Conservation (phyloP, 2,329 filamentous ascomycete genomes). For the Lecanosticta acicola region DNA sequence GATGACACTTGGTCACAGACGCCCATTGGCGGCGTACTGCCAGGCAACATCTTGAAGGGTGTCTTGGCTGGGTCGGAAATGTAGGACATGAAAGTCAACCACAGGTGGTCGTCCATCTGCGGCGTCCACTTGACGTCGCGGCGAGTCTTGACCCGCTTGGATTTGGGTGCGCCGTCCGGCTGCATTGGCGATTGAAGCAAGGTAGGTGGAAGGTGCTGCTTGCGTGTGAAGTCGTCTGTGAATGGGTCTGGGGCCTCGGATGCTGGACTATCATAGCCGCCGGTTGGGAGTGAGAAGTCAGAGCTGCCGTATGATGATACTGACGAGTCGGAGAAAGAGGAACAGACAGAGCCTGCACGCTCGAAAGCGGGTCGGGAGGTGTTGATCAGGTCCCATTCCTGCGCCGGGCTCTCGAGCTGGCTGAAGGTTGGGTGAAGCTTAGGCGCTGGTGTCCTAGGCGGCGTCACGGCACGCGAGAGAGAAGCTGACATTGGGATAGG, state of each 20-base stretch:
- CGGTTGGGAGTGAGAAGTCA: conserved; percentile 38
- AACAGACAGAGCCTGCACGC: conserved; percentile 54
- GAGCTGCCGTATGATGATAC: conserved; percentile 54
- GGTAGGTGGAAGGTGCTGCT: conserved; percentile 16
- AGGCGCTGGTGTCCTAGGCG: conserved; percentile 46
- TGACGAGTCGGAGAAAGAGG: conserved; percentile 57
- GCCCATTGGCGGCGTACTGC: conserved; percentile 57
- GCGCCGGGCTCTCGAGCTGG: conserved; percentile 22
- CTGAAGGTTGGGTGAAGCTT: conserved; percentile 18
- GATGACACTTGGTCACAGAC: conserved; percentile 59
- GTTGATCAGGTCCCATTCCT: conserved; percentile 32
- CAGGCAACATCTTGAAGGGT: conserved; percentile 61
- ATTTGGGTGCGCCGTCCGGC: conserved; percentile 23
- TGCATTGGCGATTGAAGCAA: conserved; percentile 21
- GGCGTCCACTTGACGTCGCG: conserved; percentile 49
- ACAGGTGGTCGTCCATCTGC: conserved; percentile 61
- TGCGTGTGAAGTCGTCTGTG: conserved; percentile 26
- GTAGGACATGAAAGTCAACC: conserved; percentile 61
- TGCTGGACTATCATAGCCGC: conserved; percentile 57
- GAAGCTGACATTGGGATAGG: conserved; percentile 31
- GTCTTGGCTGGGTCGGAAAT: conserved; percentile 61
- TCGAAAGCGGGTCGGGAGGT: conserved; percentile 34
- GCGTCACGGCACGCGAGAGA: conserved; percentile 38
- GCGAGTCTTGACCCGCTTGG: conserved; percentile 41
- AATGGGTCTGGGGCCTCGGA: conserved; percentile 55